These are phyloP conservation scores for Patellifolia procumbens DNA, from an alignment of 179 eudicot species.

Conservation along the genomic window DNA sequence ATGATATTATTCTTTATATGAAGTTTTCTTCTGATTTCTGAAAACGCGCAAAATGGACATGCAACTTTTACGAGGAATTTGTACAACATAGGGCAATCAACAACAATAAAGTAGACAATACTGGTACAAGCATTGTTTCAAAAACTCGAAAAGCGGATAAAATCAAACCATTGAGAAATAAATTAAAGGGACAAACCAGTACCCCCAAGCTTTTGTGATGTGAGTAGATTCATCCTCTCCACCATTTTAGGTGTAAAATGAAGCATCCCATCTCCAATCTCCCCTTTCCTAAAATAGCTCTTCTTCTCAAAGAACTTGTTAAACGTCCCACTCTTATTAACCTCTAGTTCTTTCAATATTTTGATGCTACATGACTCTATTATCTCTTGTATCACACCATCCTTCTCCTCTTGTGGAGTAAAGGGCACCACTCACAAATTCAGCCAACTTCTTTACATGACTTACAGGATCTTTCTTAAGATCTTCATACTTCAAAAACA, in stretches of 20 bases:
- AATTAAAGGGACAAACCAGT: constrained; percentile 19
- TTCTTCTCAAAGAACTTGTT: constrained; percentile 11
- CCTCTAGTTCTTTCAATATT: constrained; percentile 33
- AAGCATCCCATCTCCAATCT: constrained; percentile 37
- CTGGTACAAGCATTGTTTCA: too few species aligned
- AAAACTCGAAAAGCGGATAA: too few species aligned
- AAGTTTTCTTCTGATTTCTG: too few species aligned
- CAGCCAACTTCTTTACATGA: neutral
- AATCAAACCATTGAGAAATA: too few species aligned
- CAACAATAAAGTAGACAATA: too few species aligned
- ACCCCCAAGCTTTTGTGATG: constrained; percentile 30
- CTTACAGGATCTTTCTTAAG: neutral
- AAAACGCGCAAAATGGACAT: too few species aligned
- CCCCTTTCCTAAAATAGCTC: constrained; percentile 37
- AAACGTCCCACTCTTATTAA: constrained; percentile 30
- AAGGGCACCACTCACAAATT: constrained; percentile 25
- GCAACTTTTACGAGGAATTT: too few species aligned
- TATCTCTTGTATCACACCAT: constrained; percentile 28
- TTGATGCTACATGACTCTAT: constrained; percentile 33
- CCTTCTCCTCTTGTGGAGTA: constrained; percentile 24
- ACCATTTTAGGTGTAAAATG: constrained; percentile 31
- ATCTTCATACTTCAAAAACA: too few species aligned
- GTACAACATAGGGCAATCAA: too few species aligned
- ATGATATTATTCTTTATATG: too few species aligned
- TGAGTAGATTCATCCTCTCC: constrained; percentile 21